Evolutionary conservation across 2,329 filamentous ascomycete genomes (phyloP).

Genomic region (Kalmusia sp.): DNA sequence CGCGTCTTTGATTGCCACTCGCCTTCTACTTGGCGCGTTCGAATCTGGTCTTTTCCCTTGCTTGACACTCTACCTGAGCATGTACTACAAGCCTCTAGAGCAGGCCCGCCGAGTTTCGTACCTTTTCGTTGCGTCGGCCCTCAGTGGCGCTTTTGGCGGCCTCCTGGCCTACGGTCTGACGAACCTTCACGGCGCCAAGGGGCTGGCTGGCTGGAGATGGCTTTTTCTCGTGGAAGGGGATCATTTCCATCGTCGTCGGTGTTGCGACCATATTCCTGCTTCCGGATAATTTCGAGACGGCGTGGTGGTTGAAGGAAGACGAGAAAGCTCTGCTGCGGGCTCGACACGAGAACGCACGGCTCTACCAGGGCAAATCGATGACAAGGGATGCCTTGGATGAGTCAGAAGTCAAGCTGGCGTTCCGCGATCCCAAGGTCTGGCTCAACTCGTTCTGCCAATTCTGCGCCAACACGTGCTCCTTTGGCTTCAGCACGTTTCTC

Average conservation of each 20-base stretch:
- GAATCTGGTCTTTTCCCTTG: slow-evolving; percentile 37
- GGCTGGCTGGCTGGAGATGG: slow-evolving; percentile 24
- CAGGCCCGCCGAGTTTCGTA: slow-evolving; percentile 59
- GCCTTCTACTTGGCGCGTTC: slow-evolving; percentile 35
- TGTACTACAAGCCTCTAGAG: slow-evolving; percentile 46
- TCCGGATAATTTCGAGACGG: slow-evolving; percentile 55
- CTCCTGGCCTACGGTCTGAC: slow-evolving; percentile 54
- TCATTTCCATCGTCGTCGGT: slow-evolving; percentile 59
- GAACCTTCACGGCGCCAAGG: slow-evolving; percentile 15
- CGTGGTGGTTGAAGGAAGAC: too few species aligned
- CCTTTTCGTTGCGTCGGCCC: slow-evolving; percentile 60
- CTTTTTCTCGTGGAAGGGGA: slow-evolving; percentile 67
- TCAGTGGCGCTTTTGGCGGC: slow-evolving; percentile 63
- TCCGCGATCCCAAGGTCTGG: too few species aligned
- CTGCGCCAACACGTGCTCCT: too few species aligned
- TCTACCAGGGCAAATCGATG: too few species aligned
- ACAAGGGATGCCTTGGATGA: too few species aligned
- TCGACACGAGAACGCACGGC: too few species aligned
- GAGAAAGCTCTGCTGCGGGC: too few species aligned
- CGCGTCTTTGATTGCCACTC: slow-evolving; percentile 29
- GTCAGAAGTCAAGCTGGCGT: too few species aligned
- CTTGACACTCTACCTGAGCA: slow-evolving; percentile 32
- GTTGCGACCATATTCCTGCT: slow-evolving; percentile 57
- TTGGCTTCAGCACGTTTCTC: too few species aligned
- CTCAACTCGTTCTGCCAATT: too few species aligned